Evolutionary conservation across 1,139 yeast genomes (phyloP).

Genomic region (Casaregolazyma lundiana): DNA sequence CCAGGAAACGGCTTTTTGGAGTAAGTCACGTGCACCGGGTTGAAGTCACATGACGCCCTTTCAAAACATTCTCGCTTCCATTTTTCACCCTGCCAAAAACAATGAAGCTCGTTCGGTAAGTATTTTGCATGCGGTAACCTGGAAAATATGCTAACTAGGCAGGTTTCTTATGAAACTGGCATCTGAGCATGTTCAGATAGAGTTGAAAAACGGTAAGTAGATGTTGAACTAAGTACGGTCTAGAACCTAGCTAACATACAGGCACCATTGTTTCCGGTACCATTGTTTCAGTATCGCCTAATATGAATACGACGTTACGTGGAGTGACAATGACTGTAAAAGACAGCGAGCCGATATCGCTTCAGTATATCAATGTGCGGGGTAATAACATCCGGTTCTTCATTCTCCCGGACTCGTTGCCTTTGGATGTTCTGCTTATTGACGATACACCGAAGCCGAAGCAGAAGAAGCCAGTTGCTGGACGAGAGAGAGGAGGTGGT

Average conservation of each 20-base stretch:
- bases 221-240: neutral
- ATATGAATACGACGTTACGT: constrained; percentile 85
- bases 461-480: constrained; percentile 15
- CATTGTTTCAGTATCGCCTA: constrained; percentile 77
- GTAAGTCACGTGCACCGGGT: neutral
- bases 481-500: constrained; percentile 30
- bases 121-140: neutral
- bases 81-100: constrained; percentile 10
- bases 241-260: constrained; percentile 12
- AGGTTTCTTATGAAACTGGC: constrained; percentile 82
- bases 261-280: constrained; percentile 62
- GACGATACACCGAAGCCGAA: constrained; percentile 51
- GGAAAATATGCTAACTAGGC: constrained; percentile 4
- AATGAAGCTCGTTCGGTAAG: constrained; percentile 45
- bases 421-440: constrained; percentile 68
- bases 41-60: neutral
- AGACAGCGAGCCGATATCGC: constrained; percentile 64
- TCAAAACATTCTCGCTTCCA: neutral
- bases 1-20: too few relatives aligned
- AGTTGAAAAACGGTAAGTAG: constrained; percentile 72
- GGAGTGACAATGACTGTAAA: constrained; percentile 73
- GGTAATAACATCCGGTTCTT: constrained; percentile 89
- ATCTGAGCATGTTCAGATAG: constrained; percentile 86
- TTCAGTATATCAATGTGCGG: constrained; percentile 79
- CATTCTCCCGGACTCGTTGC: constrained; percentile 81